Evolutionary conservation across 352 stramenopile species (phyloP).

Genomic region (Phytophthora macrochlamydospora): DNA sequence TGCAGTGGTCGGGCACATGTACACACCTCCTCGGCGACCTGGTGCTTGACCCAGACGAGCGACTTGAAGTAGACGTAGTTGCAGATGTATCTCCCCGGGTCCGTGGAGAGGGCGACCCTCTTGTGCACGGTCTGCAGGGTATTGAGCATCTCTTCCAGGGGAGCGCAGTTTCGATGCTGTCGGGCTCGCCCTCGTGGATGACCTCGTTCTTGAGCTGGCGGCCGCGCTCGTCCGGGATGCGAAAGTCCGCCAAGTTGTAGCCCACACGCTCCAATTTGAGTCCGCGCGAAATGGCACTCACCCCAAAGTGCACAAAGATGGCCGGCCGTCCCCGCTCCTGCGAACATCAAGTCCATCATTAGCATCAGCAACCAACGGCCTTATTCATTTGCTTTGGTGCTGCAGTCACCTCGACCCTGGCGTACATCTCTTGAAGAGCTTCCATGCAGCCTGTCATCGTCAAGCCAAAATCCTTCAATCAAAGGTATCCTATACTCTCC

Average conservation of each 20-base stretch:
- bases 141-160: slow-evolving; percentile 63
- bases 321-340: slow-evolving; percentile 54
- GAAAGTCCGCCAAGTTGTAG: slow-evolving; percentile 85
- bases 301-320: slow-evolving; percentile 80
- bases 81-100: slow-evolving; percentile 86
- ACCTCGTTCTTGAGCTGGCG: slow-evolving; percentile 60
- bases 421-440: slow-evolving; percentile 31
- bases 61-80: slow-evolving; percentile 88
- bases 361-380: neutral
- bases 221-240: slow-evolving; percentile 80
- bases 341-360: neutral
- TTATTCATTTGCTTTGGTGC: no score
- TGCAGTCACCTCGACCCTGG: slow-evolving; percentile 29
- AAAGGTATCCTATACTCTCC: no score
- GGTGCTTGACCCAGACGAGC: slow-evolving; percentile 65
- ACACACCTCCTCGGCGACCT: slow-evolving; percentile 26
- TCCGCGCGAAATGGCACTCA: slow-evolving; percentile 47
- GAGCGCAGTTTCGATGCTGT: slow-evolving; percentile 53
- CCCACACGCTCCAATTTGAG: slow-evolving; percentile 70
- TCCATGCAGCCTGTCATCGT: slow-evolving; percentile 28
- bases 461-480: no score
- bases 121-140: slow-evolving; percentile 38
- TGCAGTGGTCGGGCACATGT: no score
- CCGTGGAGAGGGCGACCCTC: slow-evolving; percentile 57
- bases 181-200: slow-evolving; percentile 53